Evolutionary conservation across 106 monocot species (phyloP), one percentile per base, ranked within the genome.

Genomic region (Apostasia ramifera): DNA sequence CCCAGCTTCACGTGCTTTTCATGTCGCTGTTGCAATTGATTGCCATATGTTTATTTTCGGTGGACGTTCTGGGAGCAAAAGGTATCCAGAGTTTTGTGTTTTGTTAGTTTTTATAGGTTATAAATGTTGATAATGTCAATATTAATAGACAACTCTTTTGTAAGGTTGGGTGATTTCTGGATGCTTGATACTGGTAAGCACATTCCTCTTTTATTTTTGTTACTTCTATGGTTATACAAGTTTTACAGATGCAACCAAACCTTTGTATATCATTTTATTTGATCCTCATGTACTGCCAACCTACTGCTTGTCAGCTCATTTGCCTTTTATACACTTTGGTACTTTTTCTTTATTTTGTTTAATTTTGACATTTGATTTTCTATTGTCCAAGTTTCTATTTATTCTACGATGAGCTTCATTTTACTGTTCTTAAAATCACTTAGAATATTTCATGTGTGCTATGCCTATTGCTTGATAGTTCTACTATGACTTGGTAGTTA

Each of bases 151-250:
- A 71, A 47, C 71, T 77, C 52, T 11, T 44, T 73, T 73, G 59
- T 70, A 81, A 98, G 97, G 77, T 81, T 98, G 81, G 92, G 90
- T 61, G 97, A 98, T 63, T 98, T 98, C 68, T 98, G 97, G 97
- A 92, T 98, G 97, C 97, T 98, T 64, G 97, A 98, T 79, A 98
- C 97, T 73, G 97, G 97, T 98, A 79, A 60, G 65, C 8, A 47
- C 43, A 12, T 26, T 47, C 4, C 48, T 65, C 43, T 13, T 63
- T n/a, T 38, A 15, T 15, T 65, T 44, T 43, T 40, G 9, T 6
- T 44, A 6, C 6, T 65, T 47, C 43, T 65, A 14, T 8, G 6
- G 5, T 65, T 65, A 8, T 59, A 48, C 48, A 65, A 13, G 43
- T 65, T 65, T 11, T 49, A 48, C 7, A 65, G 37, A 26, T 47